Evolutionary conservation across 75 land plant species (phyloP).

Genomic region (Larix kaempferi): DNA sequence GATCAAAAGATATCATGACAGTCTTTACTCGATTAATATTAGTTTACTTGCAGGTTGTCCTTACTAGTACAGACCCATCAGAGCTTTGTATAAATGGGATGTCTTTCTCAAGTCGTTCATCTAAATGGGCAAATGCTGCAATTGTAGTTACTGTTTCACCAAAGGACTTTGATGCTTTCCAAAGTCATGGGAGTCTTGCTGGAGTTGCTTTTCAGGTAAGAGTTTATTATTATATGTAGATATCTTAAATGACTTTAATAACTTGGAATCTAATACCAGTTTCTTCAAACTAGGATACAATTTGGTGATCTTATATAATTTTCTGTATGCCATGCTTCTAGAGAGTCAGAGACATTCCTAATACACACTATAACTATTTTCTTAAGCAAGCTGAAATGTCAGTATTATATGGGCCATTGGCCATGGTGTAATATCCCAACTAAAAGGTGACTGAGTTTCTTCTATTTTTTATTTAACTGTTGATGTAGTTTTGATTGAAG

Average conservation of each 20-base stretch:
- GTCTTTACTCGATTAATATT: conserved; percentile 3
- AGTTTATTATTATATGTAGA: neutral
- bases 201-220: conserved; percentile 94
- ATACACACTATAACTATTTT: neutral
- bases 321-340: neutral
- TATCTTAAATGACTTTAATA: neutral
- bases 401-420: neutral
- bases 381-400: neutral
- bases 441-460: too few relatives aligned
- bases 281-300: neutral
- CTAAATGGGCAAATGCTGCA: conserved; percentile 98
- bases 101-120: conserved; percentile 94
- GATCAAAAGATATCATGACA: neutral
- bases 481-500: too few relatives aligned
- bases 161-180: conserved; percentile 59
- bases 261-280: neutral
- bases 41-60: conserved; percentile 65
- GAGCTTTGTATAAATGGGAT: conserved; percentile 97
- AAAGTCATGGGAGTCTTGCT: conserved; percentile 68
- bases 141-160: conserved; percentile 78
- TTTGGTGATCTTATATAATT: neutral
- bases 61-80: conserved; percentile 84
- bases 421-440: too few relatives aligned
- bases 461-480: too few relatives aligned
- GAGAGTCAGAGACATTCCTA: neutral